Evolutionary conservation across 345 rosid genomes (phyloP), one percentile per base, ranked within the genome.

Genomic region (Triadica sebifera): DNA sequence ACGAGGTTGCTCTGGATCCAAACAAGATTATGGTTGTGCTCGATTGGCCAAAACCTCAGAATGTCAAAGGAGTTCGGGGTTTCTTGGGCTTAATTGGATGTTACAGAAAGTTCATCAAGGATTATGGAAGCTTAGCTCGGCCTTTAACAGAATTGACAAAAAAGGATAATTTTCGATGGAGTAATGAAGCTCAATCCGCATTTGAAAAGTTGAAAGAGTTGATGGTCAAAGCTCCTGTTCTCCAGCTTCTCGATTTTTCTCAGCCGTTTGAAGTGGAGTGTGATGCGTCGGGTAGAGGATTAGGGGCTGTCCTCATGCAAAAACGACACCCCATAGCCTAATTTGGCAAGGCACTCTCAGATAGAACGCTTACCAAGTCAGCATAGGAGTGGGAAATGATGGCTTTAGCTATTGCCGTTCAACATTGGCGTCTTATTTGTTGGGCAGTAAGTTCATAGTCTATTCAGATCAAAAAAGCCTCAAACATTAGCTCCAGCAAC

Each of bases 151-250:
- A 22, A 0, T 22, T 57, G 4, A 10, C 29, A 20, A 22, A 9
- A 13, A 57, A 57, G 8, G 12, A 57, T 12, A 22, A 22, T 11
- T 57, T 57, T 4, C 0, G 1, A 1, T 57, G 62, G 62, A 7
- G 0, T 2, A 0, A 1, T 5, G 6, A 16, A 2, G n/a, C n/a
- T 2, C 57, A 52, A 2, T 0, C 1, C 0, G 57, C n/a, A 1
- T 52, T 52, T 52, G 57, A 52, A 5, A 22, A 7, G 0, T 24
- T 3, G 12, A 20, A 57, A 22, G 34, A 12, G 3, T 1, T 0
- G 8, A 8, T 9, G 12, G 22, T 8, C 1, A 24, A 0, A 57
- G 4, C 37, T 20, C 37, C 4, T 7, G 0, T 22, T 0, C 62
- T 57, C 2, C 12, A 6, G 0, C 12, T 57, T 2, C 34, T 37